These are phyloP conservation scores for Tympanopsis confertula DNA, from an alignment of 2,329 filamentous ascomycete species.

Conservation along the genomic window DNA sequence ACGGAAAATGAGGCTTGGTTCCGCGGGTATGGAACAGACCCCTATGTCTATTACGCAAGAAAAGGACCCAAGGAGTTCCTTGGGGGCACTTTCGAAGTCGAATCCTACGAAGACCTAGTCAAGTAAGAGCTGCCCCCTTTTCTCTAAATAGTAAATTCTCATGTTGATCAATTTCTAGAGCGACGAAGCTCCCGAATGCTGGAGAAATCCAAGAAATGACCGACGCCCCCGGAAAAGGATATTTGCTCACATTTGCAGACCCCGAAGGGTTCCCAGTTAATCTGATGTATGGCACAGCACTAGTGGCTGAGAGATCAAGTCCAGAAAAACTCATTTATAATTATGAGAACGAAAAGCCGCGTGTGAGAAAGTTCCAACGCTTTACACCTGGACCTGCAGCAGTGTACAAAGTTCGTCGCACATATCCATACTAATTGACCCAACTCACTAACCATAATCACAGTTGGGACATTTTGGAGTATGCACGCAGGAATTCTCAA, in stretches of 20 bases:
- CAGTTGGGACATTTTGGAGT: slow-evolving; percentile 28
- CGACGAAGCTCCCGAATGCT: not conserved
- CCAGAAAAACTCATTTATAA: not conserved
- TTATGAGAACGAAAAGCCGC: not conserved
- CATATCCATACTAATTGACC: not conserved
- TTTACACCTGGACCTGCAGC: not conserved
- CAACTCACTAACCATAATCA: no score
- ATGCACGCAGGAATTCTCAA: slow-evolving; percentile 15
- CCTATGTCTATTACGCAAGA: not conserved
- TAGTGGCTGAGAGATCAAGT: not conserved
- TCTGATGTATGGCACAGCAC: not conserved
- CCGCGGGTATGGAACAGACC: not conserved
- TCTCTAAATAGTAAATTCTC: no score
- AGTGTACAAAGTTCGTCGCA: not conserved
- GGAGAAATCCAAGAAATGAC: not conserved
- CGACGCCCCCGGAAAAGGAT: not conserved
- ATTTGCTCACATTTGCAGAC: not conserved
- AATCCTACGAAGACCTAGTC: not conserved
- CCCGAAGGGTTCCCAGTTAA: not conserved
- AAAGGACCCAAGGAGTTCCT: not conserved
- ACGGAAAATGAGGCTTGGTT: slow-evolving; percentile 13
- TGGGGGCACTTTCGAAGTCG: not conserved
- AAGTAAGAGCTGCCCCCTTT: not conserved
- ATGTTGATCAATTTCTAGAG: no score
- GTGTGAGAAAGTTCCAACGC: not conserved